phyloP scores from a whole-genome alignment of 176 grass and related monocot genomes.

The Cenchrus fungigraminus region DNA sequence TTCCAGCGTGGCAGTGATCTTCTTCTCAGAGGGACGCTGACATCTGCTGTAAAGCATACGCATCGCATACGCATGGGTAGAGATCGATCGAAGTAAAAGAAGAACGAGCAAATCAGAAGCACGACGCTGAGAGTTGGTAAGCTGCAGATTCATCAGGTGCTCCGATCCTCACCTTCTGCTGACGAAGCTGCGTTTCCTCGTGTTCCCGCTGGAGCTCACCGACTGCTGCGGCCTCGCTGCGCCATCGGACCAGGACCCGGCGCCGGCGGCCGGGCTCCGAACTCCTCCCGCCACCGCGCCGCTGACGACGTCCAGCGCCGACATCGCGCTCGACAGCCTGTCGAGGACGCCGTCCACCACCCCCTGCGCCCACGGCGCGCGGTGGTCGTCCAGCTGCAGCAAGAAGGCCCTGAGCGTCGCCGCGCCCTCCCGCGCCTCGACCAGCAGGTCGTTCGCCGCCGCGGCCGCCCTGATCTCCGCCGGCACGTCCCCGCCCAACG shows the following conservation, averaged over 20 bases:
- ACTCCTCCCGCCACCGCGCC: not conserved
- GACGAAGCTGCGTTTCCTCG: conserved; percentile 36
- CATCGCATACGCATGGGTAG: not conserved
- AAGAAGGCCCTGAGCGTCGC: conserved; percentile 36
- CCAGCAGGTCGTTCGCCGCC: conserved; percentile 41
- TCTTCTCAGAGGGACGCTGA: conserved; percentile 21
- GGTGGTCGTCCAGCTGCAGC: conserved; percentile 25
- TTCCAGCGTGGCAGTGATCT: conserved; percentile 32
- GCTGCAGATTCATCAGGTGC: not conserved
- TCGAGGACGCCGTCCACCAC: conserved; percentile 50
- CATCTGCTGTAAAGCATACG: conserved; percentile 44
- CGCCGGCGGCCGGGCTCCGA: conserved; percentile 2
- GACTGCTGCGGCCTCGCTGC: conserved; percentile 31
- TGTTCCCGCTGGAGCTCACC: conserved; percentile 40
- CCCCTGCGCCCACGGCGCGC: conserved; percentile 14
- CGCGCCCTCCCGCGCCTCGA: conserved; percentile 42
- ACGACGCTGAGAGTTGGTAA: not conserved
- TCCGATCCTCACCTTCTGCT: conserved; percentile 49
- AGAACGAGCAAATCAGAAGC: not conserved
- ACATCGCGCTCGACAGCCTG: conserved; percentile 47
- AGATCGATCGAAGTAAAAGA: not conserved
- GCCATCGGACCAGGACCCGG: conserved; percentile 37
- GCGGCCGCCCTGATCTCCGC: conserved; percentile 15
- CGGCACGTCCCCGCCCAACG: conserved; percentile 30
- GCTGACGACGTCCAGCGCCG: conserved; percentile 25